Conservation (phyloP, 345 rosid species). For the Xanthoceras sorbifolium region DNA sequence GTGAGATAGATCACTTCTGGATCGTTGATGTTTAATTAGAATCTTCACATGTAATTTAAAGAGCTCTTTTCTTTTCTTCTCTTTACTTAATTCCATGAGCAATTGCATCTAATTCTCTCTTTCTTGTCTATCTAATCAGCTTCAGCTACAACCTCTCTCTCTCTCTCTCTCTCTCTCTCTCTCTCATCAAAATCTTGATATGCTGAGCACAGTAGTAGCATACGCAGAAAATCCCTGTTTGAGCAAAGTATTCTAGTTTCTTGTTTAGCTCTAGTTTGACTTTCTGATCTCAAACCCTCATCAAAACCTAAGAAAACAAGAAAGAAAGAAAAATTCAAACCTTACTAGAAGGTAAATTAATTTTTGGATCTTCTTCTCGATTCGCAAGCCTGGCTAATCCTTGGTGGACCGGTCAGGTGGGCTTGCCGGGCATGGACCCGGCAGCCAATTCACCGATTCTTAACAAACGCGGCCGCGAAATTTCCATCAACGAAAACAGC, state of each 20-base stretch:
- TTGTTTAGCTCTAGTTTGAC: constrained; percentile 28
- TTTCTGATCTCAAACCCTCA: constrained; percentile 30
- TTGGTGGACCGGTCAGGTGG: constrained; percentile 74
- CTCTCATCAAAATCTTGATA: constrained; percentile 14
- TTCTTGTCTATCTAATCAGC: constrained; percentile 12
- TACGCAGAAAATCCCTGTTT: constrained; percentile 19
- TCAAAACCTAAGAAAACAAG: background rate
- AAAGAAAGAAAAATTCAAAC: background rate
- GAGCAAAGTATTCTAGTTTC: background rate
- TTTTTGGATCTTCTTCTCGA: constrained; percentile 11
- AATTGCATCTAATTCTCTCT: constrained; percentile 62
- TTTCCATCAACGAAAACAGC: constrained; percentile 39
- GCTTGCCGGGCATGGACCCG: constrained; percentile 57
- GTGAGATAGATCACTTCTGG: constrained; percentile 21
- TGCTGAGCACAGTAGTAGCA: constrained; percentile 1
- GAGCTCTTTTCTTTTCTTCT: constrained; percentile 4
- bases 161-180: constrained; percentile 18
- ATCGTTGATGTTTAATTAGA: constrained; percentile 19
- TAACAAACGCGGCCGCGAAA: constrained; percentile 48
- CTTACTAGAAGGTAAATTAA: background rate
- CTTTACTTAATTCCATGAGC: constrained; percentile 46
- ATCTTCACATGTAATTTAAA: constrained; percentile 12
- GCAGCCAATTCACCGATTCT: constrained; percentile 49
- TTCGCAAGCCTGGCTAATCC: constrained; percentile 60
- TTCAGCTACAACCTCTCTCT: constrained; percentile 12